Evolutionary conservation across 176 grass and related monocot species (phyloP), one percentile per base, ranked within the genome.

Genomic region (Pontederia crassipes): DNA sequence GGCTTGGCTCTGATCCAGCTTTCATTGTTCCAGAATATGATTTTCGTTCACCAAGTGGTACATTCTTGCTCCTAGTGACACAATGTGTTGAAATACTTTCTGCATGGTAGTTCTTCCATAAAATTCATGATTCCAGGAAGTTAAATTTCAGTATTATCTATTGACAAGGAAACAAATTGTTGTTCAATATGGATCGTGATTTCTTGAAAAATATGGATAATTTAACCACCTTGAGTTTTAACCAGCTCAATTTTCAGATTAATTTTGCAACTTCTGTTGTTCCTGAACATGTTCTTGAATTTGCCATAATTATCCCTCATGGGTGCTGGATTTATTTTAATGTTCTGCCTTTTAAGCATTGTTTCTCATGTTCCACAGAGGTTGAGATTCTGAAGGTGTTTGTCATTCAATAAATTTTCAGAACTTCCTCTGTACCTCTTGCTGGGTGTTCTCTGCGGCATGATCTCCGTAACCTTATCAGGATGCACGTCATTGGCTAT

Each of bases 351-450:
- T 81, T 77, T 74, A 80, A 72, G 45, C 65, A 20, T 73, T 74
- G 59, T 89, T 80, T 77, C 47, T 72, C 58, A 57, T 75, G 9
- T 79, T 68, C 67, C 76, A 69, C 66, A 69, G 80, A 89, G 69
- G 72, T 69, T 74, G 17, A 83, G 74, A 81, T 53, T 83, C 64
- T 77, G 69, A 82, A 77, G 75, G 79, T 83, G 66, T 81, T 78
- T 79, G 66, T 79, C 77, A 74, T 79, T 80, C 64, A 58, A 82
- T 87, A 76, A 78, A 73, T 86, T 77, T 64, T 81, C 92, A 96
- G 92, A 96, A 74, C 87, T 96, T 80, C 92, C 92, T 82, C 73
- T 96, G 32, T 96, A 96, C 72, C 62, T 96, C 79, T 75, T 96
- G 72, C 75, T 96, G 62, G 92, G 92, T 15, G 65, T 85, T 57